Percentiles rank a stretch among this genome's conserved stretches.
Conservation (phyloP, 768 basidiomycete species). For the Naganishia vaughanmartiniae region DNA sequence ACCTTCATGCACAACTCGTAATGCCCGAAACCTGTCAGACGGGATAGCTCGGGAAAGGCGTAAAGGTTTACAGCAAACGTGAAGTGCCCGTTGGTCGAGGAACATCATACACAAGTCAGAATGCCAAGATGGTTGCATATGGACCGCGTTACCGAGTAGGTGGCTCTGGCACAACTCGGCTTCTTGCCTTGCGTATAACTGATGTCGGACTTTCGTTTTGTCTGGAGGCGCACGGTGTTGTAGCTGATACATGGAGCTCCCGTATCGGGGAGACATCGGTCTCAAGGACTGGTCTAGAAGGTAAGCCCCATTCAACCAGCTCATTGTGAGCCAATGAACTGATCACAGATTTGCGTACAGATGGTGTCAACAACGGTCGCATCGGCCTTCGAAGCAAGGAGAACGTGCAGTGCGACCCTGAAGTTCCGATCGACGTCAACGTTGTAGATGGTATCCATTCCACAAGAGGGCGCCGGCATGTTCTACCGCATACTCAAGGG, state of each 20-base stretch:
- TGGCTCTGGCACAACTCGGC: conserved; percentile 26
- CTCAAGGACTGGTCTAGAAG: conserved; percentile 56
- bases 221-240: conserved; percentile 63
- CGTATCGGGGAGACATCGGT: conserved; percentile 69
- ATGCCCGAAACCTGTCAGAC: conserved; percentile 66
- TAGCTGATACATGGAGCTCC: conserved; percentile 74
- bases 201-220: conserved; percentile 43
- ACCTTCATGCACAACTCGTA: conserved; percentile 90
- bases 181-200: not conserved
- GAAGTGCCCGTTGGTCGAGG: conserved; percentile 55
- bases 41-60: conserved; percentile 31
- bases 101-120: conserved; percentile 61
- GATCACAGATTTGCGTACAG: conserved; percentile 50
- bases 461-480: conserved; percentile 90
- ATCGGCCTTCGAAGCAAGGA: conserved; percentile 75
- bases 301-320: conserved; percentile 54
- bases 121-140: conserved; percentile 71
- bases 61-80: not conserved
- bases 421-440: conserved; percentile 62
- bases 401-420: conserved; percentile 66
- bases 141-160: conserved; percentile 71
- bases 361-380: conserved; percentile 77
- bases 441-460: conserved; percentile 65
- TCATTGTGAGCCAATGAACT: not conserved
- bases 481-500: conserved; percentile 68